Evolutionary conservation across 202 grass and related monocot genomes (phyloP).

Genomic region (Dendrocalamus latiflorus): DNA sequence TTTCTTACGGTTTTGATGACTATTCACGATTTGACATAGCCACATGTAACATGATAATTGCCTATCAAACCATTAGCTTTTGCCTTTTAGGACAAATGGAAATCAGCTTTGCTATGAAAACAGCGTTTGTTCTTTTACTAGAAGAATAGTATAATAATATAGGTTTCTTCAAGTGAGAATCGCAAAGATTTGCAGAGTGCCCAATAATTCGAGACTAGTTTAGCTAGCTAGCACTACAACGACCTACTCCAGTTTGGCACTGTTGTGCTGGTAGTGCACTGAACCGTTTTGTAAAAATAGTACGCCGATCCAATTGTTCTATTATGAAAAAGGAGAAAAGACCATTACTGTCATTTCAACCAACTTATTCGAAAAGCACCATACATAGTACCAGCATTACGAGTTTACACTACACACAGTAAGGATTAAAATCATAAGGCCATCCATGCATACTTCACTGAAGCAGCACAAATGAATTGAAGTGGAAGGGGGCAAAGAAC

Average conservation of each 20-base stretch:
- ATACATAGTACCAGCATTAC: not conserved
- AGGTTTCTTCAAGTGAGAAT: not conserved
- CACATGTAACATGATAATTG: not conserved
- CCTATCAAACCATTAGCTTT: not conserved
- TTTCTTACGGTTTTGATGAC: not conserved
- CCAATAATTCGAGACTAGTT: not conserved
- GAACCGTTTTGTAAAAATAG: not conserved
- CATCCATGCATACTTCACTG: not conserved
- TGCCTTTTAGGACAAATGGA: not conserved
- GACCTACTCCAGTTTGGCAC: slow-evolving; percentile 7
- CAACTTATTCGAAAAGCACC: not conserved
- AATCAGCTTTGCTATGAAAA: not conserved
- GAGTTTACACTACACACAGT: not conserved
- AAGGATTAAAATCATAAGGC: too few relatives aligned
- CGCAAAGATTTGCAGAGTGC: not conserved
- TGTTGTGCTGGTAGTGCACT: slow-evolving; percentile 34
- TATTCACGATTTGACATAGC: too few relatives aligned
- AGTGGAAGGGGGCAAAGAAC: not conserved
- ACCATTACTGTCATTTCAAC: not conserved
- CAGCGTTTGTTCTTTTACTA: not conserved
- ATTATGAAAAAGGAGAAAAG: not conserved
- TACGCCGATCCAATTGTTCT: not conserved
- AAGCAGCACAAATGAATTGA: not conserved
- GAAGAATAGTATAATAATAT: not conserved
- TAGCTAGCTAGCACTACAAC: slow-evolving; percentile 32